A percentile compares a stretch with the other conserved stretches of the same genome.
phyloP scores from a whole-genome alignment of 352 stramenopile species.

The Phytophthora tubulina region DNA sequence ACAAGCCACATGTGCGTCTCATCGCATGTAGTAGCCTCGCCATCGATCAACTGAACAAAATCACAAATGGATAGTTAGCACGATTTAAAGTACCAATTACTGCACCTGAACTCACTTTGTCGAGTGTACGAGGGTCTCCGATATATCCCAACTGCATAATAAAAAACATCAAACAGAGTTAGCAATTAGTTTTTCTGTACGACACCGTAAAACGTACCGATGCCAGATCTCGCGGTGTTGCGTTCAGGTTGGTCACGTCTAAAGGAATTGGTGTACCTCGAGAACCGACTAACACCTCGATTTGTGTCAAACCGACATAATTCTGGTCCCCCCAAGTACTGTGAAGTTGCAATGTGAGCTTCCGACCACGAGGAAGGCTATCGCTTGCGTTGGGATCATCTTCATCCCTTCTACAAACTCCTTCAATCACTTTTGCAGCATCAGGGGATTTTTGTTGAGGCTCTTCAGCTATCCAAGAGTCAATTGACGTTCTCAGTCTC shows the following conservation, averaged over 20 bases:
- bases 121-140: conserved; percentile 85
- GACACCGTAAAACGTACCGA: conserved; percentile 49
- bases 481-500: conserved; percentile 49
- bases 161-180: neutral
- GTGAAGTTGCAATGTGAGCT: conserved; percentile 62
- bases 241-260: conserved; percentile 58
- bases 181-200: neutral
- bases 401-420: conserved; percentile 18
- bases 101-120: conserved; percentile 64
- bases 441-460: conserved; percentile 59
- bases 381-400: conserved; percentile 19
- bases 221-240: conserved; percentile 72
- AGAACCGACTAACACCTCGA: conserved; percentile 71
- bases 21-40: conserved; percentile 81
- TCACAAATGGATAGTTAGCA: neutral
- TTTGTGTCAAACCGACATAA: conserved; percentile 87
- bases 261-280: conserved; percentile 52
- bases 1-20: conserved; percentile 93
- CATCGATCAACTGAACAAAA: conserved; percentile 76
- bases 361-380: conserved; percentile 54
- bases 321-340: conserved; percentile 84
- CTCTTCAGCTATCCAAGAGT: conserved; percentile 58
- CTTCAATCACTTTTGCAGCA: conserved; percentile 46
- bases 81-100: neutral
- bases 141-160: conserved; percentile 67